Conservation (phyloP, 768 basidiomycete genomes). For the Collybia sp. region DNA sequence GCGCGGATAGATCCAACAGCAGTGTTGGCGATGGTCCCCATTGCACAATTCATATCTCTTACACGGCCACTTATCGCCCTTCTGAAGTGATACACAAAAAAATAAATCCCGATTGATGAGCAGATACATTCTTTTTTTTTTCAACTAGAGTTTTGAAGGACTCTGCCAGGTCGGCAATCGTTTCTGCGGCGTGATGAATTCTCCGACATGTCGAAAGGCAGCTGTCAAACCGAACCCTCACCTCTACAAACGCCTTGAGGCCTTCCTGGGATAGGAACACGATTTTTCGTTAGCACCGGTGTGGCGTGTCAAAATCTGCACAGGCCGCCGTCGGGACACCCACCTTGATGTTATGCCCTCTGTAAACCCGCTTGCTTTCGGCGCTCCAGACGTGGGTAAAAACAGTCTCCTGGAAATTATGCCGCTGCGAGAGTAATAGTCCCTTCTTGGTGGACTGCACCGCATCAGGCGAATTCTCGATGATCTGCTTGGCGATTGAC, state of each 20-base stretch:
- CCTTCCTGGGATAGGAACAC: slow-evolving; percentile 49
- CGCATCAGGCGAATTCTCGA: slow-evolving; percentile 70
- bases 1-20: no score
- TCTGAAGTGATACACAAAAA: no score
- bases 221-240: slow-evolving; percentile 18
- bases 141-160: slow-evolving; percentile 45
- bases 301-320: slow-evolving; percentile 1
- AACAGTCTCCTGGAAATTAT: slow-evolving; percentile 48
- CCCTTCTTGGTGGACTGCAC: slow-evolving; percentile 75
- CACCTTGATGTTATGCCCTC: slow-evolving; percentile 68
- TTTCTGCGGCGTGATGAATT: slow-evolving; percentile 18
- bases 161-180: slow-evolving; percentile 50
- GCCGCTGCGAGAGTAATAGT: slow-evolving; percentile 49
- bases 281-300: neutral
- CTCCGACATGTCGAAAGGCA: no score
- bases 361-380: slow-evolving; percentile 50
- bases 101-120: neutral
- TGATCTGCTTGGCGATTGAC: slow-evolving; percentile 53
- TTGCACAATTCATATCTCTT: no score
- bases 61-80: no score
- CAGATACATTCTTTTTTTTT: slow-evolving; percentile 8
- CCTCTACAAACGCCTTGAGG: slow-evolving; percentile 62
- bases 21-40: no score
- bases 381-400: slow-evolving; percentile 37
- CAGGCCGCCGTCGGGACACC: slow-evolving; percentile 7